Evolutionary conservation across 2,329 filamentous ascomycete species (phyloP), one percentile per base, ranked within the genome.

Genomic region (Xylaria sp.): DNA sequence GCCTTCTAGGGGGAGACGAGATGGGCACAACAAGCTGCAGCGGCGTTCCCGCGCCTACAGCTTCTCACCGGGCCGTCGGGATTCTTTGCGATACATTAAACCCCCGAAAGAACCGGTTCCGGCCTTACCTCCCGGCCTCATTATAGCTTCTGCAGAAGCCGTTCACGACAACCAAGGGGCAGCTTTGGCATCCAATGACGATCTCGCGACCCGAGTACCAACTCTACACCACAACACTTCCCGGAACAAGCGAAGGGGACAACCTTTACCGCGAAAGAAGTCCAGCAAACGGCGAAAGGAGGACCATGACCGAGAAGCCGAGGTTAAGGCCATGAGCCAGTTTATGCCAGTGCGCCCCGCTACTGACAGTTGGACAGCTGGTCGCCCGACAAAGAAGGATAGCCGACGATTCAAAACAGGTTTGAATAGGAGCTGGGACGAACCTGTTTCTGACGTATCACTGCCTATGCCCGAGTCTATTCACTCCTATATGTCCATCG

Each of bases 271-370:
- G 47, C 83, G 86, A 54, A 86, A 87, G 57, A 91, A 86, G 67
- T 89, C 89, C 39, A 92, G 85, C 76, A 95, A 90, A 74, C 84
- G 88, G 64, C 86, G 87, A 65, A 87, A 88, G 63, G 81, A 88
- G 59, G 90, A 95, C 59, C 84, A 85, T 68, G 81, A 88, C 54
- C 83, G 93, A 52, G 92, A 96, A 72, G 90, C 90, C 58, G 91
- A 96, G 73, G 92, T 97, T 67, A 90, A 87, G 68, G 86, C 90
- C 49, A 90, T 97, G 89, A 89, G 85, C 66, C 83, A 85, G 39
- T 82, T 81, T 56, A 82, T 87, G 62, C 86, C 90, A 5, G 75
- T 86, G 48, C 83, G 89, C 47, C 79, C 86, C 5, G 80, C 81
- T 9, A 80, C 81, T 44, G 81, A 86, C 56, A 76, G 79, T 26